Evolutionary conservation across 495 filamentous ascomycete genomes (phyloP), one percentile per base, ranked within the genome.

Genomic region (Xylaria bambusicola): DNA sequence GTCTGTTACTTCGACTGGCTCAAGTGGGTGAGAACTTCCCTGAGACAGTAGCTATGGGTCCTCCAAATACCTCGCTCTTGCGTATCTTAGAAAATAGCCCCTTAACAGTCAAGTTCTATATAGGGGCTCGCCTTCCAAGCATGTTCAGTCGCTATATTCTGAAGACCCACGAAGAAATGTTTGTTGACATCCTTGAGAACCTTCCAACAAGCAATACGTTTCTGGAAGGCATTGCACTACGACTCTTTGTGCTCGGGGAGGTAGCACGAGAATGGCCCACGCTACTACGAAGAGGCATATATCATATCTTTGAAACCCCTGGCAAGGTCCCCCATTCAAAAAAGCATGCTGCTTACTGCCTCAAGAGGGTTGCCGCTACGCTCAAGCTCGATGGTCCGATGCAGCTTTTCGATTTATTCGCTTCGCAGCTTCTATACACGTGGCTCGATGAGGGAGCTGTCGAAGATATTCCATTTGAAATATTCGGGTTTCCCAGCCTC

Each of bases 281-380:
- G 6, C 80, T 93, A 53, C 77, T 93, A 46, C 88, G 90, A 50
- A 87, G 87, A 60, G 88, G 88, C 61, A 88, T 96, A 18, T 98
- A 97, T 70, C 87, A 93, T 71, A 91, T 97, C 21, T 94, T 97
- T 63, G 94, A 97, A 71, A 91, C 85, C 0, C 86, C 94, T 1
- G 91, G 86, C 6, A 82, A 82, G 40, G 80, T 93, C 1, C 75
- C 82, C 15, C 68, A 73, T 10, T 87, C 88, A 20, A 72, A 81
- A 42, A 74, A 73, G 35, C 88, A 97, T 74, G 92, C 93, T 1
- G 80, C 80, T 47, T 82, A 79, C 49, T 92, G 90, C 66, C 72
- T 96, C 44, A 62, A 60, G n/a, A 75, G 80, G 44, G 82, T 97
- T 23, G 83, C 92, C 5, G 75, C 70, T 41, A 75, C 81, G 6